These are phyloP conservation scores for Microbotryum intermedium DNA, from an alignment of 1,284 basidiomycete genomes.

Conservation along the genomic window DNA sequence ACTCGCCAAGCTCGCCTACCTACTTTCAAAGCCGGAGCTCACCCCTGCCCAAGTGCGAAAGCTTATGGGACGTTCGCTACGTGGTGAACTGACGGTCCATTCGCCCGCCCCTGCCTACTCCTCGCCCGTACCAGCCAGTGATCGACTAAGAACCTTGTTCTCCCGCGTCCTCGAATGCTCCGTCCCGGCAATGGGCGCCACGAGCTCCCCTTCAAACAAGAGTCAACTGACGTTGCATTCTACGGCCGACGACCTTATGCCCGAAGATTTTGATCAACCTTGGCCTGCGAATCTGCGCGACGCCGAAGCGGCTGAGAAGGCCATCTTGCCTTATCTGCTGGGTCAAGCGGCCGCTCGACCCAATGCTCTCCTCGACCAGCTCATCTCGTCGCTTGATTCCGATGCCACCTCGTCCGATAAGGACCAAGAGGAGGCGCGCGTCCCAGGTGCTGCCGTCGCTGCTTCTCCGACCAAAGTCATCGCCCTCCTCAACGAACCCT, in stretches of 20 bases:
- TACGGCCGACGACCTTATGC: conserved; percentile 2
- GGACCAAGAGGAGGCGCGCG: not conserved
- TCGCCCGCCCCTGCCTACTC: conserved; percentile 25
- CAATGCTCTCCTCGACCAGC: conserved; percentile 17
- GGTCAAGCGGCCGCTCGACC: conserved; percentile 26
- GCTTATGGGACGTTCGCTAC: conserved; percentile 67
- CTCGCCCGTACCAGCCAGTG: conserved; percentile 19
- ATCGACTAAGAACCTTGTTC: conserved; percentile 23
- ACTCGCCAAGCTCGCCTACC: conserved; percentile 75
- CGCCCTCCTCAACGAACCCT: conserved; percentile 30
- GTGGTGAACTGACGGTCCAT: conserved; percentile 71
- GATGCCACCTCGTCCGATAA: not conserved
- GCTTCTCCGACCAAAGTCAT: conserved; percentile 8
- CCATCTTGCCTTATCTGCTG: conserved; percentile 30
- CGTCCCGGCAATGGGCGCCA: conserved; percentile 51
- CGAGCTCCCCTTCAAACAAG: conserved; percentile 42
- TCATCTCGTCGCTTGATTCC: conserved; percentile 13
- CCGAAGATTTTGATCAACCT: conserved; percentile 11
- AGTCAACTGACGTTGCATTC: not conserved
- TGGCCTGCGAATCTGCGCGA: conserved; percentile 27
- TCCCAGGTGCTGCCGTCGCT: not conserved
- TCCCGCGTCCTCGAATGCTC: conserved; percentile 44
- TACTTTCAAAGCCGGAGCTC: conserved; percentile 75
- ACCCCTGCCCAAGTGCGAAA: conserved; percentile 58
- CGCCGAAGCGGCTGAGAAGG: conserved; percentile 21